A percentile compares a stretch with the other conserved stretches of the same genome.
Evolutionary conservation across 2,329 filamentous ascomycete genomes (phyloP).

Genomic region (Fusarium buharicum): DNA sequence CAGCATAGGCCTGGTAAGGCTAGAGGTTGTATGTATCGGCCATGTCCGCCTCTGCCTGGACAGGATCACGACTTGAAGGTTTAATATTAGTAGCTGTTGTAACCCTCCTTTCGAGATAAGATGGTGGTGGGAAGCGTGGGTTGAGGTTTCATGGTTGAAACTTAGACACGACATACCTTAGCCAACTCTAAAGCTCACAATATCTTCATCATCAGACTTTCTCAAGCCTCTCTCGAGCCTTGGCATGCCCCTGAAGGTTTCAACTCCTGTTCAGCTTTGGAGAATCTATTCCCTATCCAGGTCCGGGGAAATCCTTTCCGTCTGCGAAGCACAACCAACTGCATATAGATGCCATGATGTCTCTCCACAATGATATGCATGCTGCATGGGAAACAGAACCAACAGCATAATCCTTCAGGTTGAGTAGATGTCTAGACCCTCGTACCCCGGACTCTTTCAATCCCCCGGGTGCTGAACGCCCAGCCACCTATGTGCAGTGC

Average conservation of each 20-base stretch:
- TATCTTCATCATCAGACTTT: not conserved
- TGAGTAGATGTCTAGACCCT: constrained; percentile 3
- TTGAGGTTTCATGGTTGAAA: constrained; percentile 28
- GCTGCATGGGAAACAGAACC: constrained; percentile 1
- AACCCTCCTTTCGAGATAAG: constrained; percentile 16
- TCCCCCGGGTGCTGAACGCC: not conserved
- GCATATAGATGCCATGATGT: constrained; percentile 17
- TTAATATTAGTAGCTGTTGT: not conserved
- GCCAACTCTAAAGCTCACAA: not conserved
- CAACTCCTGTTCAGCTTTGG: constrained; percentile 24
- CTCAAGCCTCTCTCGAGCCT: not conserved
- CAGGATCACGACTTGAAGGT: not conserved
- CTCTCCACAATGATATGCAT: not conserved
- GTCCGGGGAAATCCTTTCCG: constrained; percentile 24
- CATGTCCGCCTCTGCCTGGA: constrained; percentile 22
- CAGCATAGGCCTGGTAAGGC: constrained; percentile 9
- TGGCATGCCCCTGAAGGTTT: constrained; percentile 5
- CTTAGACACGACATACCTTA: not conserved
- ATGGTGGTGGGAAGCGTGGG: constrained; percentile 26
- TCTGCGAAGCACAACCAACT: constrained; percentile 31
- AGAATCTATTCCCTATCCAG: constrained; percentile 18
- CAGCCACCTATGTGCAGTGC: constrained; percentile 5
- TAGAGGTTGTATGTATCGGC: constrained; percentile 7
- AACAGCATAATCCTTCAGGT: constrained; percentile 11
- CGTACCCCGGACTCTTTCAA: constrained; percentile 1